These are phyloP conservation scores for Daedaleopsis nitida DNA, from an alignment of 768 basidiomycete genomes.

Conservation along the genomic window DNA sequence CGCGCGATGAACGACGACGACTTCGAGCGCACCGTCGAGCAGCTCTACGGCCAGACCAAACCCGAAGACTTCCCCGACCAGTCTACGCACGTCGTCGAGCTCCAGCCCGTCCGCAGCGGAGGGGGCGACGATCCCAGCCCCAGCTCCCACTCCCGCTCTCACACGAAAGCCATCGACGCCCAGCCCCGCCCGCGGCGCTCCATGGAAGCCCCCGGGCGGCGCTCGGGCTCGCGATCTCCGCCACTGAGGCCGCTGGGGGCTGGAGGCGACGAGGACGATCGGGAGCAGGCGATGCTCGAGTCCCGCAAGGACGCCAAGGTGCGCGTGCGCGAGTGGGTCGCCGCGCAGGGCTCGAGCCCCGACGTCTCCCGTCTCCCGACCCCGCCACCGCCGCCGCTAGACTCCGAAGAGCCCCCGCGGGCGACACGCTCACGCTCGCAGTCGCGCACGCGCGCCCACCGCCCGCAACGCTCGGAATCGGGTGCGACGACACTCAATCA, in stretches of 20 bases:
- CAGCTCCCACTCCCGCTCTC: not conserved
- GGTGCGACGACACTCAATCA: not conserved
- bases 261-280: not conserved
- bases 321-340: conserved; percentile 21
- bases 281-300: conserved; percentile 6
- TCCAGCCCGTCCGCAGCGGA: conserved; percentile 5
- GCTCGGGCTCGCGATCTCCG: not conserved
- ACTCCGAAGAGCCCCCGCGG: not conserved
- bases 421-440: not conserved
- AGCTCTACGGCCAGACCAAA: conserved; percentile 14
- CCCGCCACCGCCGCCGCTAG: no score
- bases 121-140: not conserved
- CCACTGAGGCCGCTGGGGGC: not conserved
- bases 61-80: not conserved
- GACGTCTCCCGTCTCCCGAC: not conserved
- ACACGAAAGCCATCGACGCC: not conserved
- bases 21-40: conserved; percentile 19
- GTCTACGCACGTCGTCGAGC: conserved; percentile 14
- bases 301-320: conserved; percentile 10
- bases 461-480: not conserved
- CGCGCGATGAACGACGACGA: conserved; percentile 15
- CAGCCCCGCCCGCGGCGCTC: conserved; percentile 12
- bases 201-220: conserved; percentile 11
- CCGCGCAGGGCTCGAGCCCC: conserved; percentile 1
- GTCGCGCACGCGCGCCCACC: not conserved